phyloP scores from a whole-genome alignment of 208 protist species.

The Phytomonas serpens region DNA sequence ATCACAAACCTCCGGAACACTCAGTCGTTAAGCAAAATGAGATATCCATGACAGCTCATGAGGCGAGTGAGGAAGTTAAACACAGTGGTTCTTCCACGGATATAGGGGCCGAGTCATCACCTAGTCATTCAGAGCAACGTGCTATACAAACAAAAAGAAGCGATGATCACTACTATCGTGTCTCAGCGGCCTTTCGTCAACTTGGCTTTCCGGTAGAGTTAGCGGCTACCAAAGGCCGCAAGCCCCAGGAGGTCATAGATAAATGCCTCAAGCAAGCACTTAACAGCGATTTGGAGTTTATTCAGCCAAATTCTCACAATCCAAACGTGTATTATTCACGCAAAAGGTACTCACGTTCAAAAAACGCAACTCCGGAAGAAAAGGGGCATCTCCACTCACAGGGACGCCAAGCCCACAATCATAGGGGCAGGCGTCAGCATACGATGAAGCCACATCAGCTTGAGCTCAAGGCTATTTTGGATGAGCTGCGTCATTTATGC shows the following conservation, averaged over 20 bases:
- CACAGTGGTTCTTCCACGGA: background rate
- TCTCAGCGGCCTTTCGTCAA: conserved; percentile 68
- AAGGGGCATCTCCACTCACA: conserved; percentile 3
- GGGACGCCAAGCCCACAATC: background rate
- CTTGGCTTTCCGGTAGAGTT: conserved; percentile 83
- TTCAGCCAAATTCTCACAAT: conserved; percentile 15
- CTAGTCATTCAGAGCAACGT: background rate
- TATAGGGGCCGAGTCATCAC: background rate
- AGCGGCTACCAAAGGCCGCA: conserved; percentile 39
- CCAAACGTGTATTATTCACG: conserved; percentile 5
- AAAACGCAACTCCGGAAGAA: conserved; percentile 7
- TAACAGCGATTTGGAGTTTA: conserved; percentile 72
- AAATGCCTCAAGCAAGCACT: conserved; percentile 59
- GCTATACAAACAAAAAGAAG: background rate
- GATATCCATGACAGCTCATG: background rate
- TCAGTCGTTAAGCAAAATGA: conserved; percentile 15
- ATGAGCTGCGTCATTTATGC: conserved; percentile 69
- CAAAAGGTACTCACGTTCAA: background rate
- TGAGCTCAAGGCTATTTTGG: conserved; percentile 62
- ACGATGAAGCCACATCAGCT: conserved; percentile 41
- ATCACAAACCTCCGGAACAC: conserved; percentile 7
- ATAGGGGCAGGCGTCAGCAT: background rate
- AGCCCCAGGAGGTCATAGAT: conserved; percentile 37
- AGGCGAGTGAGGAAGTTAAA: background rate
- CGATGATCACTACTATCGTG: conserved; percentile 33